Evolutionary conservation across 768 basidiomycete genomes (phyloP), one percentile per base, ranked within the genome.

Genomic region (Lactarius hengduanensis): DNA sequence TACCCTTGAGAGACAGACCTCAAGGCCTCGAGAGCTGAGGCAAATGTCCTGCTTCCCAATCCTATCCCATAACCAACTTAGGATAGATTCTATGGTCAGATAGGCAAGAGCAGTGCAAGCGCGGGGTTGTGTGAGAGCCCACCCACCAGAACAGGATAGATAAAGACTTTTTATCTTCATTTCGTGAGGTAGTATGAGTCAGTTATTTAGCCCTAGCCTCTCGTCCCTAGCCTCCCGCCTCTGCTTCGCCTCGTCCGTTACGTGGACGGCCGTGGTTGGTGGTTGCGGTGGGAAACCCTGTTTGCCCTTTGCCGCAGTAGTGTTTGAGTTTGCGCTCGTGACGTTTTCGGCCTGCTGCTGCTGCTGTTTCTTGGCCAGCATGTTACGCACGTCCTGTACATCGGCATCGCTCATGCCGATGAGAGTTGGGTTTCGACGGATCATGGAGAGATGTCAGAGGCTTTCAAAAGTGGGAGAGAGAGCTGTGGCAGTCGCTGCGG

Each of bases 381-480:
- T 75, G 58, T 87, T 84, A 50, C 90, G 85, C 50, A 92, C 80
- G 68, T 91, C 90, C 78, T 92, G 88, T 34, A 94, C 87, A 74
- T 93, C 92, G 26, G 80, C 75, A 74, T 92, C 91, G 67, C 80
- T 84, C 84, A 94, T 86, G 34, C 82, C 83, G 69, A 94, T 89
- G 63, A 89, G 81, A 1, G 91, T 91, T 6, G 92, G 91, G 26
- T 82, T 81, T 58, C 91, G 82, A 59, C 92, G 86, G 73, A 94
- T 90, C 92, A 94, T 81, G n/a, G 36, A 2, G 53, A 86, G 55
- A 57, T 28, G 56, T 30, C 34, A 18, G 22, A n/a, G 28, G 15
- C 22, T 61, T 4, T 26, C 47, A 13, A 50, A 7, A 18, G 8
- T 18, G 50, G 9, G 16, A 47, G 56, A 64, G 54, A 56, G 41